phyloP scores from a whole-genome alignment of 305 asterid species.

The Fraxinus albicans region DNA sequence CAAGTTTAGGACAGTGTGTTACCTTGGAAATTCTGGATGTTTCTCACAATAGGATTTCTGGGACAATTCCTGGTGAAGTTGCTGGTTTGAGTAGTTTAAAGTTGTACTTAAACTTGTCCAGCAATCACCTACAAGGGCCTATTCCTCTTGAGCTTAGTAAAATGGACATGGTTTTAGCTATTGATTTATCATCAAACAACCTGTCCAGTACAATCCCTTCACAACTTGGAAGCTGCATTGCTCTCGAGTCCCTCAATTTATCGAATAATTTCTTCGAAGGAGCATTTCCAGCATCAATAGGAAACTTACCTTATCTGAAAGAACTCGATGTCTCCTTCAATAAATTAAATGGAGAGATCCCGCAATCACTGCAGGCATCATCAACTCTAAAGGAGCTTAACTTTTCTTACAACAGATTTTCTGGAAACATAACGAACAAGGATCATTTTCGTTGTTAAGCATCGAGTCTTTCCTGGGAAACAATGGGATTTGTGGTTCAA shows the following conservation, averaged over 20 bases:
- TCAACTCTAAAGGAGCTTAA: conserved; percentile 44
- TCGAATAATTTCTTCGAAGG: conserved; percentile 54
- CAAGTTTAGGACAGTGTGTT: conserved; percentile 63
- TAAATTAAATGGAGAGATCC: conserved; percentile 51
- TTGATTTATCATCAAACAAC: conserved; percentile 65
- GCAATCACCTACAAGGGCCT: conserved; percentile 55
- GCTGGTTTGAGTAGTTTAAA: conserved; percentile 70
- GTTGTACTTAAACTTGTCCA: conserved; percentile 67
- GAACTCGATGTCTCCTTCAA: conserved; percentile 62
- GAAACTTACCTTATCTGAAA: conserved; percentile 57
- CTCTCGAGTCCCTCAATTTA: conserved; percentile 60
- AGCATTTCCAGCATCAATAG: conserved; percentile 51
- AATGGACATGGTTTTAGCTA: conserved; percentile 78
- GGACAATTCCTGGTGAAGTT: conserved; percentile 60
- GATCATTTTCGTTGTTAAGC: conserved; percentile 51
- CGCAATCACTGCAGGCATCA: conserved; percentile 48
- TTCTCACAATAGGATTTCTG: conserved; percentile 56
- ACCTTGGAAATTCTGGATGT: conserved; percentile 76
- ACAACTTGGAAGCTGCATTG: conserved; percentile 78
- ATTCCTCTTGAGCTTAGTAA: conserved; percentile 74
- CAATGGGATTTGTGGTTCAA: conserved; percentile 51
- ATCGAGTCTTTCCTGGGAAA: conserved; percentile 59
- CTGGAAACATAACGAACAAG: conserved; percentile 44
- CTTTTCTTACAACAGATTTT: conserved; percentile 61
- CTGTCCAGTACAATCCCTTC: conserved; percentile 62